Percentiles rank a stretch among this genome's conserved stretches.
Conservation (phyloP, 192 early-diverging fungal genomes). For the Funneliformis geosporum region DNA sequence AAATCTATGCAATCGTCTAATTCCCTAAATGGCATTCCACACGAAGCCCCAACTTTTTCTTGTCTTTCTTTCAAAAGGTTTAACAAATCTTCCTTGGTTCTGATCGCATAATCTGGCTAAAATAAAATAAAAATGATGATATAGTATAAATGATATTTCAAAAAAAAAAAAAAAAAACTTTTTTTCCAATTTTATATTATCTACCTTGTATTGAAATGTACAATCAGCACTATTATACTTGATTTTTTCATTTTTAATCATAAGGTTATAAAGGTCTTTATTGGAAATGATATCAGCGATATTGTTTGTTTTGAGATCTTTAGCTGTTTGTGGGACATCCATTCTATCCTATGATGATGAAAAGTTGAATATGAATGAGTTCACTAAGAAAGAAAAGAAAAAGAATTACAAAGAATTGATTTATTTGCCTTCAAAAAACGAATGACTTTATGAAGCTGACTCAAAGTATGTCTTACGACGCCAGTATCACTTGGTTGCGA, state of each 20-base stretch:
- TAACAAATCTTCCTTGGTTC: constrained; percentile 70
- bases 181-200: not conserved
- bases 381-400: not conserved
- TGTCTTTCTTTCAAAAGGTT: constrained; percentile 56
- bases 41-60: constrained; percentile 55
- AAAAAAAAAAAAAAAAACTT: too few species aligned
- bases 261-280: constrained; percentile 53
- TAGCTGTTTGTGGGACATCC: constrained; percentile 60
- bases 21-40: constrained; percentile 75
- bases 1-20: constrained; percentile 73
- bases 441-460: constrained; percentile 57
- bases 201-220: constrained; percentile 72
- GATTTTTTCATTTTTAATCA: constrained; percentile 67
- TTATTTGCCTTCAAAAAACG: constrained; percentile 54
- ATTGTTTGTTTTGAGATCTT: constrained; percentile 57
- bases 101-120: constrained; percentile 70
- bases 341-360: constrained; percentile 38
- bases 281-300: constrained; percentile 57
- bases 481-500: constrained; percentile 62
- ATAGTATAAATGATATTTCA: not conserved
- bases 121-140: not conserved
- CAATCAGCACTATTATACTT: constrained; percentile 53
- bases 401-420: not conserved
- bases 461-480: constrained; percentile 52
- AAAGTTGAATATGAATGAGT: not conserved